Evolutionary conservation across 768 basidiomycete species (phyloP).

Genomic region (Psilocybe sp.): DNA sequence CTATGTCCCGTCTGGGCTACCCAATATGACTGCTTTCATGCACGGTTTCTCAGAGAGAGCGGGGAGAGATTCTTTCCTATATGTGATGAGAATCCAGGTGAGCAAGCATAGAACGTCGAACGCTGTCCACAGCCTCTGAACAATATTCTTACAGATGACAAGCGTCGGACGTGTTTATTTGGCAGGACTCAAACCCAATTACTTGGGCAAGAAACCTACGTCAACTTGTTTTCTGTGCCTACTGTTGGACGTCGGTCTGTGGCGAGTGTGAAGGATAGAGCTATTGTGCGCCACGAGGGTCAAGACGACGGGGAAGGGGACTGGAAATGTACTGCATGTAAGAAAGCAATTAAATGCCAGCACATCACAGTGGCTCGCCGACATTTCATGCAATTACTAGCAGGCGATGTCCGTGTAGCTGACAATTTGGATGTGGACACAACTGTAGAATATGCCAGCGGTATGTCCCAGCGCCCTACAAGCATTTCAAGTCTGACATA

Average conservation of each 20-base stretch:
- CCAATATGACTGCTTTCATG: constrained; percentile 3
- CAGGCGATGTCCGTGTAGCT: neutral
- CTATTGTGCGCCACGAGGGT: constrained; percentile 5
- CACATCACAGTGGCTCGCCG: constrained; percentile 1
- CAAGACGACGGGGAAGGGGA: constrained; percentile 1
- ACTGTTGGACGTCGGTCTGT: neutral
- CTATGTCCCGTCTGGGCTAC: neutral
- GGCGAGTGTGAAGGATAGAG: constrained; percentile 2
- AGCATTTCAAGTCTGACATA: too few relatives aligned
- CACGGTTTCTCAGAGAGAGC: neutral
- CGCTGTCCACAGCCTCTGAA: neutral
- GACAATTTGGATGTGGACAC: neutral
- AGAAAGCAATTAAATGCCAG: neutral
- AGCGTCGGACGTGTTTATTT: constrained; percentile 4
- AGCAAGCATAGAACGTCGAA: too few relatives aligned
- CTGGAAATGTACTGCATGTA: constrained; percentile 6
- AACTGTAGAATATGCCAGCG: neutral
- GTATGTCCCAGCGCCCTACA: too few relatives aligned
- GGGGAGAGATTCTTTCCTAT: neutral
- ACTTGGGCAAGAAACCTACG: neutral
- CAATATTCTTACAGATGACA: neutral
- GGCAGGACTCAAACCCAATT: neutral
- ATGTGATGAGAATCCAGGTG: neutral
- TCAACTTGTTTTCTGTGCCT: constrained; percentile 5
- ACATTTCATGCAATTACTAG: constrained; percentile 1